A percentile compares a stretch with the other conserved stretches of the same genome.
Evolutionary conservation across 352 stramenopile genomes (phyloP).

Genomic region (Phytophthora nicotianae): DNA sequence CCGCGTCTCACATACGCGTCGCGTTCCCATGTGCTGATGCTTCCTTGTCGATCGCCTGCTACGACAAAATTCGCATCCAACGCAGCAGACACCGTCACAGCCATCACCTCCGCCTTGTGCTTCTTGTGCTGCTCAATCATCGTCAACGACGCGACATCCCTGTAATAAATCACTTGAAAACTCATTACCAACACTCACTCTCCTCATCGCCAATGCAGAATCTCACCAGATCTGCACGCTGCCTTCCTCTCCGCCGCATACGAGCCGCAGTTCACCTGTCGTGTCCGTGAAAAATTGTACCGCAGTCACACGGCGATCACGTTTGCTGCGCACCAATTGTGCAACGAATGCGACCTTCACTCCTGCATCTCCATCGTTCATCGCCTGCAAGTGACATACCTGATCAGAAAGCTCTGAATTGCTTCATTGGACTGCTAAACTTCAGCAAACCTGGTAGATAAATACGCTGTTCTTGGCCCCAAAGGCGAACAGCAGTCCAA

Average conservation of each 20-base stretch:
- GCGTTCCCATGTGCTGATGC: conserved; percentile 61
- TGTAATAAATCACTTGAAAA: conserved; percentile 10
- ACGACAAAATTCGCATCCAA: conserved; percentile 56
- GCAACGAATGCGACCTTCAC: conserved; percentile 46
- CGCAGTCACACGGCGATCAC: conserved; percentile 65
- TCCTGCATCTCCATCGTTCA: not conserved
- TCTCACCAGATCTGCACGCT: conserved; percentile 74
- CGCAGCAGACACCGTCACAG: conserved; percentile 35
- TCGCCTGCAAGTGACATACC: conserved; percentile 8
- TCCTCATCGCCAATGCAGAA: not conserved
- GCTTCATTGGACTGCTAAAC: not conserved
- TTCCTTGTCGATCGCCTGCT: conserved; percentile 63
- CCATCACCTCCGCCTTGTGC: conserved; percentile 63
- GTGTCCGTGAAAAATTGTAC: conserved; percentile 52
- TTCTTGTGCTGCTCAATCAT: conserved; percentile 73
- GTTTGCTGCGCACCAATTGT: conserved; percentile 57
- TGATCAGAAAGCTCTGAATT: not conserved
- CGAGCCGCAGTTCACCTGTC: conserved; percentile 40
- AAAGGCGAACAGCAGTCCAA: conserved; percentile 55
- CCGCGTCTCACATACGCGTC: conserved; percentile 43
- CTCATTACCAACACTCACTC: not conserved
- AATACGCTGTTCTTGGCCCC: conserved; percentile 67
- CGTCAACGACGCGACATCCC: conserved; percentile 51
- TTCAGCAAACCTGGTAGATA: conserved; percentile 59
- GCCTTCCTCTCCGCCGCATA: conserved; percentile 73